phyloP scores from a whole-genome alignment of 2,329 filamentous ascomycete species.

The Arthroderma uncinatum region DNA sequence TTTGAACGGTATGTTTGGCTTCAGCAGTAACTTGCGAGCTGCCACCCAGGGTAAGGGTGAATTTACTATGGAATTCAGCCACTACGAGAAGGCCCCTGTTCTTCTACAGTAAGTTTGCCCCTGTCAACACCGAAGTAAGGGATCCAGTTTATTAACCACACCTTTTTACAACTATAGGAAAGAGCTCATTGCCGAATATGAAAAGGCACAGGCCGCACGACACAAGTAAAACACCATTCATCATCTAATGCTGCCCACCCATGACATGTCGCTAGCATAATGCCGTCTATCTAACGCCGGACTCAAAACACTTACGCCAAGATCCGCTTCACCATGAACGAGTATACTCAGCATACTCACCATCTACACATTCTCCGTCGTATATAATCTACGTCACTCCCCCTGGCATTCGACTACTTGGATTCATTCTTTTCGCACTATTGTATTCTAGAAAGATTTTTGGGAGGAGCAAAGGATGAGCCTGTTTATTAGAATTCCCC shows the following conservation, averaged over 20 bases:
- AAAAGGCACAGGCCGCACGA: slow-evolving; percentile 55
- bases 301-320: too few species aligned
- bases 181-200: slow-evolving; percentile 56
- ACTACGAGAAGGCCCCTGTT: slow-evolving; percentile 76
- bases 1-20: slow-evolving; percentile 96
- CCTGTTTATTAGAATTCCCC: neutral
- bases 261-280: too few species aligned
- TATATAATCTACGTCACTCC: neutral
- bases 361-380: neutral
- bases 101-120: slow-evolving; percentile 71
- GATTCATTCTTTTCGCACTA: slow-evolving; percentile 17
- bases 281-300: too few species aligned
- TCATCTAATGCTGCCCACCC: too few species aligned
- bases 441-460: slow-evolving; percentile 17
- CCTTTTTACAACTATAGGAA: slow-evolving; percentile 32
- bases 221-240: slow-evolving; percentile 48
- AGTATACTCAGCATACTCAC: neutral
- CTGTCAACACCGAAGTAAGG: neutral
- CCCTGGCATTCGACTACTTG: neutral
- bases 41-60: slow-evolving; percentile 97
- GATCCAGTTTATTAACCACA: neutral
- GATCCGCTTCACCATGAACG: too few species aligned
- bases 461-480: slow-evolving; percentile 5
- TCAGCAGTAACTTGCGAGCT: slow-evolving; percentile 79
- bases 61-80: slow-evolving; percentile 97